Base-by-base conservation (phyloP, 2,329 filamentous ascomycete genomes). In the Epichloe hybrida region DNA sequence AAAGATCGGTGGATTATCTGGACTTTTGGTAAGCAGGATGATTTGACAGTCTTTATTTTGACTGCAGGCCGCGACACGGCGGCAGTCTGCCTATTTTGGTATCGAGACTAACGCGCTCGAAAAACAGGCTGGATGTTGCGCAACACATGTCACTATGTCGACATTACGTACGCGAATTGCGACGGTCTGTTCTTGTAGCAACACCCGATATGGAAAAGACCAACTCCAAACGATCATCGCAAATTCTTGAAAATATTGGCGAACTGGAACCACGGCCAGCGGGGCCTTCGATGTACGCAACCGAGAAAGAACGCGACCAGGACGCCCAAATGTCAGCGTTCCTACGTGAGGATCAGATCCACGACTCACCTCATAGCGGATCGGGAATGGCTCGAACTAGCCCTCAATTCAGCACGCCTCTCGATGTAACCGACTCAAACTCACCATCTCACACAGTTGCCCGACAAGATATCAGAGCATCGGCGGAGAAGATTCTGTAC, bases 61-160 rank as follows among this genome's bases (percentile, higher is more conserved):
- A 15, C 8, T 46, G 31, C 42, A 27, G 36, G 46, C 34, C 35
- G 5, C 35, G 45, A 11, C 21, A 23, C 1, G 12, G 3, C 5
- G 12, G 27, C 20, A 13, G 20, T 21, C 21, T 6, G 2, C 9
- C 21, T 12, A 2, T 15, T 34, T 5, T 6, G 34, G 13, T 6
- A n/a, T 31, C 8, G 11, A 23, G 13, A 49, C 48, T 49, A 44
- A 49, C 15, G 13, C 11, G 13, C 46, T 9, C 20, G 15, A 21
- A 34, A 21, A n/a, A 21, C 37, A 97, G 91, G 93, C 88, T 98
- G 60, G 93, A 98, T 82, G 93, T 98, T 53, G 91, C 93, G 15
- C 93, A 98, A 66, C 93, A 98, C 71, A 96, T 97, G 84, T 95
- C 91, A 21, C 78, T 98, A 52, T 98, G 88, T 66, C 86, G 94